Conservation (phyloP, 2,329 filamentous ascomycete genomes). For the Colletotrichum sp. region DNA sequence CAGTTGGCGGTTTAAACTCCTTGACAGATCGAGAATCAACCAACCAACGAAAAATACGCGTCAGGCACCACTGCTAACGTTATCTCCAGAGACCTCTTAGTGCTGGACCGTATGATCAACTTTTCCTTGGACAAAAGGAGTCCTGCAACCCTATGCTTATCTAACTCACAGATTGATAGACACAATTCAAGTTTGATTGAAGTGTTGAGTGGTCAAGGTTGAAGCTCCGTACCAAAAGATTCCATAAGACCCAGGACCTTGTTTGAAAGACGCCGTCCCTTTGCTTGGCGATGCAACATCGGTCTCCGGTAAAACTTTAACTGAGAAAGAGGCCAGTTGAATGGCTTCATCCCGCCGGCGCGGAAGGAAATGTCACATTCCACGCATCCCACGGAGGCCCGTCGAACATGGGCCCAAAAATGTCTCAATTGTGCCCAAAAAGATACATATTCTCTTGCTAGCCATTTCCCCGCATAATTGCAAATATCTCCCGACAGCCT, state of each 20-base stretch:
- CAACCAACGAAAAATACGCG: background rate
- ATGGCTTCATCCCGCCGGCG: background rate
- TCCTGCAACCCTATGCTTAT: background rate
- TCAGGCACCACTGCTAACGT: background rate
- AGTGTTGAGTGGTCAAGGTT: background rate
- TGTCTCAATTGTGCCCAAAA: background rate
- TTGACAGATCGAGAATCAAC: background rate
- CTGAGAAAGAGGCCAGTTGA: background rate
- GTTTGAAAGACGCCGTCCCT: background rate
- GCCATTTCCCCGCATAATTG: background rate
- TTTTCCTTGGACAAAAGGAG: accelerated
- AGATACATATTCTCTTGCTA: background rate
- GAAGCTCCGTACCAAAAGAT: background rate
- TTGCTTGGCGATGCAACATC: background rate
- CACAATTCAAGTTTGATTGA: background rate
- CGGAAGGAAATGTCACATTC: background rate
- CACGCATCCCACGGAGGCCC: background rate
- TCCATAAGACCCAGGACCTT: background rate
- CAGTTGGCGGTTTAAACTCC: background rate
- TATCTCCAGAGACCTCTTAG: background rate
- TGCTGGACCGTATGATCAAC: background rate
- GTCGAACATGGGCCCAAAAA: background rate
- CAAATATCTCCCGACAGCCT: background rate
- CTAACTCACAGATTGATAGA: background rate
- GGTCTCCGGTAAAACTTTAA: background rate